Evolutionary conservation across 371 early-diverging fungal genomes (phyloP).

Genomic region (Zancudomyces culisetae): DNA sequence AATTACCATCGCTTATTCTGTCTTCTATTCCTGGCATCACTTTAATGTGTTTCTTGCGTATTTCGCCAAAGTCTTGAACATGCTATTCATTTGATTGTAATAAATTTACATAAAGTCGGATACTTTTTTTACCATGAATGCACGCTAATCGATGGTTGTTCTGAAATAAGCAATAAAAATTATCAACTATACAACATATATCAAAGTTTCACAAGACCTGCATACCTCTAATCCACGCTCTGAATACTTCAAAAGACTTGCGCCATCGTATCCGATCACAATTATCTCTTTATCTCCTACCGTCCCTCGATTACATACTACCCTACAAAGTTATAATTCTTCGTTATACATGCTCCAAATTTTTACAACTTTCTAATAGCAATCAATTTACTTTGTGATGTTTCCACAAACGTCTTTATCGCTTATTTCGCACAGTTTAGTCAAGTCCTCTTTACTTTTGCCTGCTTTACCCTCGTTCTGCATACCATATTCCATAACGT

Average conservation of each 20-base stretch:
- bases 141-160: too few relatives aligned
- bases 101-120: too few relatives aligned
- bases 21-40: too few relatives aligned
- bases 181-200: too few relatives aligned
- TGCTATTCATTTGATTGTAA: too few relatives aligned
- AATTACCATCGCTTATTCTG: not conserved
- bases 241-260: not conserved
- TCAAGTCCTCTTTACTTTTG: not conserved
- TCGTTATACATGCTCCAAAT: not conserved
- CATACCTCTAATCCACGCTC: not conserved
- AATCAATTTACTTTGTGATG: not conserved
- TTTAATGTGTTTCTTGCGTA: too few relatives aligned
- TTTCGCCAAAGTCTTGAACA: too few relatives aligned
- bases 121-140: too few relatives aligned
- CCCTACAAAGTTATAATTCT: not conserved
- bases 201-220: too few relatives aligned
- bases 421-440: not conserved
- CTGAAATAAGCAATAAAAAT: too few relatives aligned
- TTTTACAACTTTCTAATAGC: not conserved
- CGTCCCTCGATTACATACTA: not conserved
- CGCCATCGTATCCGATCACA: not conserved
- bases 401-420: not conserved
- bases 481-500: too few relatives aligned
- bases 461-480: too few relatives aligned
- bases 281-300: not conserved